A percentile compares a stretch with the other conserved stretches of the same genome.
Evolutionary conservation across 2,329 filamentous ascomycete genomes (phyloP).

Genomic region (Cytospora chrysosperma): DNA sequence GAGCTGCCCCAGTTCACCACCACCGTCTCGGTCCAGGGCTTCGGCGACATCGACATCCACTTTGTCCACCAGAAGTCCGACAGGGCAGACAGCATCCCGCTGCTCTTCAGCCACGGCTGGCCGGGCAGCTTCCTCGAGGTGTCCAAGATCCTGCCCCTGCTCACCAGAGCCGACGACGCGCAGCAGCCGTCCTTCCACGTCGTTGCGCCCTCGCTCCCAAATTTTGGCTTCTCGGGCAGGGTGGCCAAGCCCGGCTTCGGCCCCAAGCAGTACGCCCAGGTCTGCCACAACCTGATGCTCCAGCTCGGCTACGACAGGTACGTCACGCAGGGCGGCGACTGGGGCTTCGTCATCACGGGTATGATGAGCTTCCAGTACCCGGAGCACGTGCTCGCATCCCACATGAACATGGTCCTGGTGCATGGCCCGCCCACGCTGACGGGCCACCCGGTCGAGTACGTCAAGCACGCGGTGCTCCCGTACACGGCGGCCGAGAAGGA

Average conservation of each 20-base stretch:
- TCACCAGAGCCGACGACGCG: constrained; percentile 31
- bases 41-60: constrained; percentile 60
- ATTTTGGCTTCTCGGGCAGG: constrained; percentile 43
- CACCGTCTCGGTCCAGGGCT: constrained; percentile 54
- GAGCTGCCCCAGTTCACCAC: constrained; percentile 58
- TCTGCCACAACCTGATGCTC: constrained; percentile 40
- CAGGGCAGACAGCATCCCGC: constrained; percentile 36
- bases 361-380: constrained; percentile 60
- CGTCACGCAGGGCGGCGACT: constrained; percentile 65
- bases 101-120: constrained; percentile 45
- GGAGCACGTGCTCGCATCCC: constrained; percentile 54
- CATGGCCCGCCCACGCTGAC: constrained; percentile 45
- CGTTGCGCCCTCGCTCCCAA: constrained; percentile 45
- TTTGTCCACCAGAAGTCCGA: constrained; percentile 54
- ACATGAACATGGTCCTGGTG: constrained; percentile 57
- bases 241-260: constrained; percentile 34
- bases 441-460: constrained; percentile 55
- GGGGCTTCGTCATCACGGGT: constrained; percentile 66
- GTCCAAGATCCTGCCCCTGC: constrained; percentile 34
- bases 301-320: constrained; percentile 39
- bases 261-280: constrained; percentile 31
- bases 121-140: constrained; percentile 43
- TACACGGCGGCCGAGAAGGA: constrained; percentile 51
- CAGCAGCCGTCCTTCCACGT: constrained; percentile 45
- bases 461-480: constrained; percentile 54